Evolutionary conservation across 1,284 basidiomycete species (phyloP).

Genomic region (Rhodotorula sp.): DNA sequence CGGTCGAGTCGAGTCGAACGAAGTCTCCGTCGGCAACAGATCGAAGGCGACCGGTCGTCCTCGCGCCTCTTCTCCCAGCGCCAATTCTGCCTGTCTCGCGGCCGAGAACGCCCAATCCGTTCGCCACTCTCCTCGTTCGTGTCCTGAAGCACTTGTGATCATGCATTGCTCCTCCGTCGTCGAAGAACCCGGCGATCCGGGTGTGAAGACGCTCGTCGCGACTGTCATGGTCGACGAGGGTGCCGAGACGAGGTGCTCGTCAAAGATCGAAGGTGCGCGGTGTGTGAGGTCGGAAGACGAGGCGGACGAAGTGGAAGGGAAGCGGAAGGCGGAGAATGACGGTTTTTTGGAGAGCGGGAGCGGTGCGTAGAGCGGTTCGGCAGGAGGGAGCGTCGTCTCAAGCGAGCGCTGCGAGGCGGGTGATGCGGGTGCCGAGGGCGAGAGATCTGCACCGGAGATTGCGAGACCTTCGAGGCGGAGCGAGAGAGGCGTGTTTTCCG

Average conservation of each 20-base stretch:
- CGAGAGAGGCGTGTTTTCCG: neutral
- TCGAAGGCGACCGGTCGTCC: too few relatives aligned
- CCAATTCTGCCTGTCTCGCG: neutral
- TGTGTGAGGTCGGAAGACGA: neutral
- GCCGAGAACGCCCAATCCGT: neutral
- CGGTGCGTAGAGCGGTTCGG: neutral
- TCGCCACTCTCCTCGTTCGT: neutral
- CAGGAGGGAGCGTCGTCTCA: too few relatives aligned
- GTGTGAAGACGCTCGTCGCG: neutral
- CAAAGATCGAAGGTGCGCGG: constrained; percentile 1
- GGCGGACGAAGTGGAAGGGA: neutral
- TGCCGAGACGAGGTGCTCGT: neutral
- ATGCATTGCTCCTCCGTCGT: neutral
- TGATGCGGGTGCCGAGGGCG: neutral
- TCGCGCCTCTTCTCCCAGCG: neutral
- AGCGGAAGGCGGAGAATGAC: constrained; percentile 3
- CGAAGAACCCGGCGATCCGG: neutral
- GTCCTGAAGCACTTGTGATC: neutral
- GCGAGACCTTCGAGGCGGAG: constrained; percentile 5
- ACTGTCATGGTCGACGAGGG: neutral
- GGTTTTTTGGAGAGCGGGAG: neutral
- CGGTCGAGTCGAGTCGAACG: too few relatives aligned
- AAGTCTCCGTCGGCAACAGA: too few relatives aligned
- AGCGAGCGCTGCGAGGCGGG: neutral
- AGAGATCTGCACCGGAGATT: neutral